phyloP scores from a whole-genome alignment of 306 rosid species.

The Castanopsis chinensis region DNA sequence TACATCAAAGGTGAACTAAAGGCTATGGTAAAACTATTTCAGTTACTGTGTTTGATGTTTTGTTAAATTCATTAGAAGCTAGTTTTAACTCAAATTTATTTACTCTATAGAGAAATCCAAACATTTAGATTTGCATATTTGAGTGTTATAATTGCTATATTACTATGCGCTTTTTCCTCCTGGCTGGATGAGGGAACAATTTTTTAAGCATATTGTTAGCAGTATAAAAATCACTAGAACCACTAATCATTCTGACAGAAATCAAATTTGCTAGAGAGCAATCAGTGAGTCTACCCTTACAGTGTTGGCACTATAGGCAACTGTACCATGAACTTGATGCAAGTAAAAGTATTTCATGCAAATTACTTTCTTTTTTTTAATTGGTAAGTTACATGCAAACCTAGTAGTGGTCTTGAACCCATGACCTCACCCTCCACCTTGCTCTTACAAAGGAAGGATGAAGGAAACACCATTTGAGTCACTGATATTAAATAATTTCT shows the following conservation, averaged over 20 bases:
- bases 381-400: too few relatives aligned
- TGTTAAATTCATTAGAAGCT: too few relatives aligned
- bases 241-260: background rate
- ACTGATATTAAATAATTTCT: background rate
- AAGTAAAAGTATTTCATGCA: background rate
- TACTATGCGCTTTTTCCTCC: too few relatives aligned
- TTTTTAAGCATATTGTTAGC: background rate
- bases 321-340: constrained; percentile 6
- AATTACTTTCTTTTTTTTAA: background rate
- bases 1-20: background rate
- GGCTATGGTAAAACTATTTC: constrained; percentile 4
- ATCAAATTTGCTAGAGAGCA: background rate
- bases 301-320: background rate
- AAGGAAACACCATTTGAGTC: background rate
- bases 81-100: too few relatives aligned
- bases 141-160: too few relatives aligned
- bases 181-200: too few relatives aligned
- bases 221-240: background rate
- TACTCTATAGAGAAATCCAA: too few relatives aligned
- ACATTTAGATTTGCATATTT: too few relatives aligned
- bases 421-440: too few relatives aligned
- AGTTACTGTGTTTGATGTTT: too few relatives aligned
- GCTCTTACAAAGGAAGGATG: too few relatives aligned
- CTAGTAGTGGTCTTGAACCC: too few relatives aligned
- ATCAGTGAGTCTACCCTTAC: background rate